These are phyloP conservation scores for Zhuliangozyma blackwelliae DNA, from an alignment of 1,139 yeast genomes.

Conservation along the genomic window DNA sequence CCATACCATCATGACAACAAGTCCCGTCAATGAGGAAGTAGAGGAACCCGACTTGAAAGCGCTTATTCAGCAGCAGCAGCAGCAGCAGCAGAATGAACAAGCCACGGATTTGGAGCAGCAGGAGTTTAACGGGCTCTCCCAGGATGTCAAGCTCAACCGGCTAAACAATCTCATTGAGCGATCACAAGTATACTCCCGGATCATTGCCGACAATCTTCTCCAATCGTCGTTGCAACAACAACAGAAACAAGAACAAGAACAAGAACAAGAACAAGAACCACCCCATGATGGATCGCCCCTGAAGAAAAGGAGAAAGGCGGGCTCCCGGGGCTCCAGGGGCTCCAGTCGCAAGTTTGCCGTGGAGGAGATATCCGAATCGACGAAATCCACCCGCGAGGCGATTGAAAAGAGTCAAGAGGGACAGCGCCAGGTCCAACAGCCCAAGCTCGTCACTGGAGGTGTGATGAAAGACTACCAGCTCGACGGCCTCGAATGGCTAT, in stretches of 20 bases:
- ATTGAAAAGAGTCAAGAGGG: constrained; percentile 19
- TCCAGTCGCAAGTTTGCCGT: constrained; percentile 4
- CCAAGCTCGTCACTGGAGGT: constrained; percentile 63
- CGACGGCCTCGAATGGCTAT: constrained; percentile 88
- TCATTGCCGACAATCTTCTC: constrained; percentile 72
- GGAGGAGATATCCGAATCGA: constrained; percentile 13
- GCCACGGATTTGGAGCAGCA: constrained; percentile 24
- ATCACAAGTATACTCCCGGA: constrained; percentile 78
- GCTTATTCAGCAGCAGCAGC: constrained; percentile 3
- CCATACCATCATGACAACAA: constrained; percentile 1
- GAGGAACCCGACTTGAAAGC: constrained; percentile 4
- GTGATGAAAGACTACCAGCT: constrained; percentile 76
- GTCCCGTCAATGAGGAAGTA: constrained; percentile 1
- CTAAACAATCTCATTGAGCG: constrained; percentile 71
- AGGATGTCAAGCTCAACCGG: constrained; percentile 50
- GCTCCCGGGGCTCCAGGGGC: constrained; percentile 2
- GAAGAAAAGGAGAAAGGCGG: constrained; percentile 14
- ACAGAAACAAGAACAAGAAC: constrained; percentile 9
- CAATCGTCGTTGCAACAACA: constrained; percentile 31
- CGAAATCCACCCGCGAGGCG: constrained; percentile 20
- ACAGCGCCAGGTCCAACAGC: constrained; percentile 45
- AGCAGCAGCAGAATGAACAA: background rate
- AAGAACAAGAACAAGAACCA: constrained; percentile 5
- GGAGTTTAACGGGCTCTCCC: constrained; percentile 38
- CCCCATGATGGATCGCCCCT: constrained; percentile 12